Conservation (phyloP, 768 basidiomycete species). For the Boletus tylopilopsis region DNA sequence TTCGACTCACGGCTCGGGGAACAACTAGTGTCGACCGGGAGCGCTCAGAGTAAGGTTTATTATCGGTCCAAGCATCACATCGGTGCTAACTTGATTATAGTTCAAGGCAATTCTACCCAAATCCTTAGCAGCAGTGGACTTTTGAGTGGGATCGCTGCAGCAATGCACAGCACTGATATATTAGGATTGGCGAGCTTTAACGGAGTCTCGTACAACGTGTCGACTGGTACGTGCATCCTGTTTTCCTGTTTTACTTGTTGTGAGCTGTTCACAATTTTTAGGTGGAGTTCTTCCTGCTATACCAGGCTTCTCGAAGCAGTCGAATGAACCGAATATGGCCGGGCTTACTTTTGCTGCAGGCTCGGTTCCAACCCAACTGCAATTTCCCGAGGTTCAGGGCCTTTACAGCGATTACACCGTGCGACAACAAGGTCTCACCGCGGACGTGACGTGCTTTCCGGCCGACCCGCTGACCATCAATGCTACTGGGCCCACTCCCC, state of each 20-base stretch:
- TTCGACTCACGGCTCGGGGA: not conserved
- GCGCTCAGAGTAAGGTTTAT: not conserved
- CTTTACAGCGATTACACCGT: not conserved
- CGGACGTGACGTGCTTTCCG: conserved; percentile 10
- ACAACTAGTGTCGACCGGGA: conserved; percentile 1
- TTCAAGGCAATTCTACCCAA: conserved; percentile 11
- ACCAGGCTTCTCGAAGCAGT: not conserved
- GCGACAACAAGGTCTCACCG: conserved; percentile 19
- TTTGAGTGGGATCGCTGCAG: conserved; percentile 14
- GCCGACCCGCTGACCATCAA: too few relatives aligned
- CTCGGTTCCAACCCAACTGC: not conserved
- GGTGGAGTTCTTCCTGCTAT: conserved; percentile 10
- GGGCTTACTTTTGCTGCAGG: conserved; percentile 1
- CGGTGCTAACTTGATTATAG: not conserved
- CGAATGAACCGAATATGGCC: not conserved
- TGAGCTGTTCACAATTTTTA: too few relatives aligned
- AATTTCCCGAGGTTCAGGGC: not conserved
- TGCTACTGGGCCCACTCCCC: too few relatives aligned
- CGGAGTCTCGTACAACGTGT: conserved; percentile 15
- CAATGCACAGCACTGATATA: conserved; percentile 3
- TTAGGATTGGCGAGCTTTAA: conserved; percentile 15
- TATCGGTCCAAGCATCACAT: not conserved
- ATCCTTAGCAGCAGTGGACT: conserved; percentile 6
- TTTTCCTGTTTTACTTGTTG: not conserved
- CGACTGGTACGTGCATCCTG: conserved; percentile 4